Evolutionary conservation across 805 yeast species (phyloP), one percentile per base, ranked within the genome.

Genomic region (Kuraishia hungarica): DNA sequence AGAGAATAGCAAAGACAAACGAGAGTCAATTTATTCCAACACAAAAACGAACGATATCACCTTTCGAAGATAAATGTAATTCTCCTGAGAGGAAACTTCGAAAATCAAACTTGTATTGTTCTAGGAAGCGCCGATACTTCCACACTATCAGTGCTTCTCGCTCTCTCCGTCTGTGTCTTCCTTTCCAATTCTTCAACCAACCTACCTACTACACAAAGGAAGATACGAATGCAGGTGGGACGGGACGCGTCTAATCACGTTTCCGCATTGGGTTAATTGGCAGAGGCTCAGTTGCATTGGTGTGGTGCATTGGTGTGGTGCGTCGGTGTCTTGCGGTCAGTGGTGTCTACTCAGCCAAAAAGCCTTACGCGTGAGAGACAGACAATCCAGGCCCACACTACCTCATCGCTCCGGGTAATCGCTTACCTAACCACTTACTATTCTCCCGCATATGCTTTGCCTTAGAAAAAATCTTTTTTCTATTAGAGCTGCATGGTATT

Each of bases 401-500:
- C 10, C n/a, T 43, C 53, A 52, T 46, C 51, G 29, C 35, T n/a
- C 51, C 51, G 51, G 51, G 51, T 49, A 49, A 49, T 11, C 19
- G 43, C 5, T 35, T 15, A 35, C 11, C 43, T 26, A 26, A 26
- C 10, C 29, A 6, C 29, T 26, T 26, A 26, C 43, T 15, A 6
- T 35, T 15, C 43, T 35, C 11, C 43, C 17, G 43, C 43, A 35
- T 35, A 35, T 35, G 17, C n/a, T 15, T 17, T 35, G 43, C 43
- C 43, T 35, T 35, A 35, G 43, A 35, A 35, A 35, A 35, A 35
- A 35, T 35, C 8, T 35, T 35, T 35, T 35, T 35, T n/a, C 10
- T 35, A 13, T 35, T 35, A 35, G 43, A 35, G 43, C 17, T 35
- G 43, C 43, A 35, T 35, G 43, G 11, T 13, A 35, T 35, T 35